These are phyloP conservation scores for Davidsoniella neocaledoniae DNA, from an alignment of 2,329 filamentous ascomycete species.

Conservation along the genomic window DNA sequence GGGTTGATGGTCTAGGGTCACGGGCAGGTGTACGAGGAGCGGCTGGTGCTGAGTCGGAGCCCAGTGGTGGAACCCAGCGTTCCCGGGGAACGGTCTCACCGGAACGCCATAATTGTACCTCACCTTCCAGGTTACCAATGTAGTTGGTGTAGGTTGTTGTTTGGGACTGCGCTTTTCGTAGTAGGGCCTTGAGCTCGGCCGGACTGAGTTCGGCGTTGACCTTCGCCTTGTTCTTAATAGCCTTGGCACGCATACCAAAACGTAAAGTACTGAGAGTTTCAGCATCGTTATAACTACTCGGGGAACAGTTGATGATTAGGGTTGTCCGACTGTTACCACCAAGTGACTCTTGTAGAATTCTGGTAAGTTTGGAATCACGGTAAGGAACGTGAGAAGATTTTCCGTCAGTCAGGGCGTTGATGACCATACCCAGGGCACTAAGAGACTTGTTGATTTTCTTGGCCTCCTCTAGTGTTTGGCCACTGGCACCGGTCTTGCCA, in stretches of 20 bases:
- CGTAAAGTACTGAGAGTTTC: conserved; percentile 85
- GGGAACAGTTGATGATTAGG: conserved; percentile 97
- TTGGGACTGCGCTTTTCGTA: conserved; percentile 84
- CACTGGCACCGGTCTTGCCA: conserved; percentile 93
- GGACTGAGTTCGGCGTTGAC: conserved; percentile 96
- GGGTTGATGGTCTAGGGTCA: conserved; percentile 32
- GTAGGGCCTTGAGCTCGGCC: conserved; percentile 77
- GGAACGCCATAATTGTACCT: conserved; percentile 72
- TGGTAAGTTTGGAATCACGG: conserved; percentile 92
- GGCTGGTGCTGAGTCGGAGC: conserved; percentile 16
- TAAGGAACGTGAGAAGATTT: conserved; percentile 95
- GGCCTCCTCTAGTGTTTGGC: conserved; percentile 91
- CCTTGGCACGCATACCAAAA: conserved; percentile 92
- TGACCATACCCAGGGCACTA: conserved; percentile 96
- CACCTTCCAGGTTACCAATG: conserved; percentile 64
- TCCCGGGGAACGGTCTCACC: conserved; percentile 83
- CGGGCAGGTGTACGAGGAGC: conserved; percentile 24
- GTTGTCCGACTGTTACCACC: conserved; percentile 98
- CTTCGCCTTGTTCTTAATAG: conserved; percentile 99
- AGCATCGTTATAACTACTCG: conserved; percentile 91
- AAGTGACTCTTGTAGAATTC: conserved; percentile 90
- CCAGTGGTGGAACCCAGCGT: conserved; percentile 53
- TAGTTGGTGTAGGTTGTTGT: conserved; percentile 80
- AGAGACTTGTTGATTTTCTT: conserved; percentile 99
- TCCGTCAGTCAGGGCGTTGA: conserved; percentile 90